Percentiles rank a stretch among this genome's conserved stretches.
Evolutionary conservation across 2,329 filamentous ascomycete species (phyloP).

Genomic region (Myriosclerotinia curreyana): DNA sequence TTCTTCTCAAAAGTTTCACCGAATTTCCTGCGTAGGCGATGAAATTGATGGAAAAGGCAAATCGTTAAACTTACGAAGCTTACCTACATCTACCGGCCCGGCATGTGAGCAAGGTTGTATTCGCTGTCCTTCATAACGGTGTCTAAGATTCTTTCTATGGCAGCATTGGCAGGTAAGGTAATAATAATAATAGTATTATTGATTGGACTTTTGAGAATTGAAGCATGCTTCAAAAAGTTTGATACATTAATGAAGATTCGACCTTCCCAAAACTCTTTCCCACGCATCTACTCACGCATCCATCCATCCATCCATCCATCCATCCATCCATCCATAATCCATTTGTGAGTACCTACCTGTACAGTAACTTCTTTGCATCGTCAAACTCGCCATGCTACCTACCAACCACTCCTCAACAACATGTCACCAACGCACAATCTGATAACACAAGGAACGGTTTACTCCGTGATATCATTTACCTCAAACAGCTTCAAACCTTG

Average conservation of each 20-base stretch:
- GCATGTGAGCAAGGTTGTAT: slow-evolving; percentile 15
- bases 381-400: not conserved
- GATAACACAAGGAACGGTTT: slow-evolving; percentile 19
- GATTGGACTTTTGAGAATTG: not conserved
- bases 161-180: not conserved
- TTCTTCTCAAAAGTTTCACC: slow-evolving; percentile 13
- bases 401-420: slow-evolving; percentile 16
- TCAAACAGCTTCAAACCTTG: slow-evolving; percentile 22
- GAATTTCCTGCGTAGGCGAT: slow-evolving; percentile 24
- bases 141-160: not conserved
- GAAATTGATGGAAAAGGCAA: slow-evolving; percentile 8
- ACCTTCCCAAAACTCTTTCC: slow-evolving; percentile 11
- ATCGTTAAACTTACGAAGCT: slow-evolving; percentile 13
- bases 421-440: slow-evolving; percentile 21
- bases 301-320: not conserved
- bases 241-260: not conserved
- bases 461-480: slow-evolving; percentile 19
- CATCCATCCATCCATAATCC: not conserved
- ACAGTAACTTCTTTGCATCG: slow-evolving; percentile 13
- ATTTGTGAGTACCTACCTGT: not conserved
- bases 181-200: not conserved
- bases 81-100: slow-evolving; percentile 21
- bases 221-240: not conserved
- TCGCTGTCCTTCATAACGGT: slow-evolving; percentile 6
- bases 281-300: not conserved